Conservation (phyloP, 495 filamentous ascomycete genomes). For the Friedmanniomyces endolithicus region DNA sequence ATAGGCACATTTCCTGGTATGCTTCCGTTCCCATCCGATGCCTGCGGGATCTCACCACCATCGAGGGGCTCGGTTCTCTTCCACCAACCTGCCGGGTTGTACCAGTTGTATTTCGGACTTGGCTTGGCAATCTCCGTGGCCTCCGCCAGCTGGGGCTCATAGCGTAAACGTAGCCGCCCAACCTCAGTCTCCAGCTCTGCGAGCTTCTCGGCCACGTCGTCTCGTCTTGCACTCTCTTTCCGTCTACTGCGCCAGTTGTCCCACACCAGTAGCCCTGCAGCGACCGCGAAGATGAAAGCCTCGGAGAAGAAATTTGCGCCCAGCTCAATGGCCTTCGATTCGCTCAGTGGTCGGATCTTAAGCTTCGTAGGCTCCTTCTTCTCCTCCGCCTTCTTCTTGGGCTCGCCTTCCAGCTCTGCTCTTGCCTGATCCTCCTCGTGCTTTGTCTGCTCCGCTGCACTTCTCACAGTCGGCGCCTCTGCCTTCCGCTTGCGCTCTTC, state of each 20-base stretch:
- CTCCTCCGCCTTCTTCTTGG: conserved; percentile 35
- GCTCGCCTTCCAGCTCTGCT: conserved; percentile 38
- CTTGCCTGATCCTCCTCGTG: conserved; percentile 27
- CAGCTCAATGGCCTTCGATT: conserved; percentile 87
- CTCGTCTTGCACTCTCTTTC: conserved; percentile 65
- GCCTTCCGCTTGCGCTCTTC: conserved; percentile 44
- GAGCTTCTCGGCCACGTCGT: conserved; percentile 56
- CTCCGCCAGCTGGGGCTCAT: conserved; percentile 43
- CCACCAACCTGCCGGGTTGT: conserved; percentile 17
- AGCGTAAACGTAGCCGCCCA: conserved; percentile 39
- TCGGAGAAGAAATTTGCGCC: conserved; percentile 94
- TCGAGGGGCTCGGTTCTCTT: conserved; percentile 8
- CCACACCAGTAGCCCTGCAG: conserved; percentile 62
- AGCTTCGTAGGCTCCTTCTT: conserved; percentile 7
- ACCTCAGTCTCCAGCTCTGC: conserved; percentile 45
- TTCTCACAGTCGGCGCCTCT: conserved; percentile 67
- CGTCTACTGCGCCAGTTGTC: conserved; percentile 63
- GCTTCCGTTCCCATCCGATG: background rate
- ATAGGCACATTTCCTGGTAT: conserved; percentile 16
- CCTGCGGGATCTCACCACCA: conserved; percentile 13
- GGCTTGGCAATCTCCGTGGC: conserved; percentile 42
- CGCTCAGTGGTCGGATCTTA: conserved; percentile 64
- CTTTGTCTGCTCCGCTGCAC: conserved; percentile 55
- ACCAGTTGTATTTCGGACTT: conserved; percentile 10
- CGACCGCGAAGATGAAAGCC: conserved; percentile 74